Evolutionary conservation across 345 rosid genomes (phyloP).

Genomic region (Eutrema yunnanense): DNA sequence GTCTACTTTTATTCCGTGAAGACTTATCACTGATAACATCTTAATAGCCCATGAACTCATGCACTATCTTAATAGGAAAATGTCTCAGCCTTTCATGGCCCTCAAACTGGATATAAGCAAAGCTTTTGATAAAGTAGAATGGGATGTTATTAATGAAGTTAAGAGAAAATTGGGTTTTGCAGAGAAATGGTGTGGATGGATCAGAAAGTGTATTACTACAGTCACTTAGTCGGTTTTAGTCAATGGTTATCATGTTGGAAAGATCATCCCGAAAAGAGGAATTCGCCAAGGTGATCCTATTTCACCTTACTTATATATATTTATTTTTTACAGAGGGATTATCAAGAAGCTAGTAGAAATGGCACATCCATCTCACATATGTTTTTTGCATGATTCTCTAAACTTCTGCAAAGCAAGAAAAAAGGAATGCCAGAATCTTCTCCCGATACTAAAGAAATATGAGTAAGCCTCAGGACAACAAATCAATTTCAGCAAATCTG

Average conservation of each 20-base stretch:
- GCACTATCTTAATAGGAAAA: background rate
- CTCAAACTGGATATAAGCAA: background rate
- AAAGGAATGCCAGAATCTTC: no score
- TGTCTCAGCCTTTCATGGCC: background rate
- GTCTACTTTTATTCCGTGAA: no score
- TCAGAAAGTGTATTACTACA: background rate
- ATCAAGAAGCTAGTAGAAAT: background rate
- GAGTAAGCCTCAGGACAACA: no score
- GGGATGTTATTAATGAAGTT: background rate
- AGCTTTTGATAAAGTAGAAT: background rate
- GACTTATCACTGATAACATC: background rate
- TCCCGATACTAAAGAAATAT: no score
- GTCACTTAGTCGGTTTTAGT: background rate
- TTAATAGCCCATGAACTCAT: background rate
- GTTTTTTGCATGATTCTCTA: no score
- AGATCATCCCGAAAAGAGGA: background rate
- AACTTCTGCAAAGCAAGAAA: no score
- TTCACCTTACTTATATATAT: background rate
- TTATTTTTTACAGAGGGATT: background rate
- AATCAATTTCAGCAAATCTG: no score
- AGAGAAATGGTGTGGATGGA: background rate
- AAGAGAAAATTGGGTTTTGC: background rate
- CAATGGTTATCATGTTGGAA: background rate
- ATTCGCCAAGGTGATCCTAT: background rate
- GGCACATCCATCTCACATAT: no score